Base-by-base conservation (phyloP, 352 stramenopile species). In the Pythium aphanidermatum region DNA sequence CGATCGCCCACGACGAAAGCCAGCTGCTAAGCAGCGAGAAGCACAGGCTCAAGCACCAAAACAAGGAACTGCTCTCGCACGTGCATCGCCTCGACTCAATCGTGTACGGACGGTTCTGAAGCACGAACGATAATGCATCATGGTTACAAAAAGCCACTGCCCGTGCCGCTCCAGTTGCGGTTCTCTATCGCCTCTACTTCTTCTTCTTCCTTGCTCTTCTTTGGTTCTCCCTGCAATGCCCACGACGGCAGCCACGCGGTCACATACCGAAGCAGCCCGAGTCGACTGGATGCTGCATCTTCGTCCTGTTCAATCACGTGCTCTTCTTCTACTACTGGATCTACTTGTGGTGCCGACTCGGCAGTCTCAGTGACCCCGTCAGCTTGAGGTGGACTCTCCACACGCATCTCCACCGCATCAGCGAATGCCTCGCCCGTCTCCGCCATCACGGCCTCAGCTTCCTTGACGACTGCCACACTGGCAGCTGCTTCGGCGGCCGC, bases 51-150 rank as follows among this genome's bases (percentile, higher is more conserved):
- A 70, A 83, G 54, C 68, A 70, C 11, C 75, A 86, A 36, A 91
- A 91, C 63, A 69, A 67, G 39, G 75, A 91, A 52, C 55, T 92
- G 4, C 46, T 78, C 4, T 68, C 73, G 4, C 76, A 89, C 16
- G 76, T 92, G 8, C 74, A 85, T 55, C 74, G 79, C 4, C 68
- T 87, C 28, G 76, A 89, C 43, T 79, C 74, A 13, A 64, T 89
- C 20, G 74, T 89, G 31, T 87, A 89, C 46, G 75, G 75, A 1
- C 74, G 75, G 2, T 88, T 91, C 59, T 86, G 66, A 68, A 43
- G 17, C 8, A 43, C 23, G 19, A 43, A 28, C 23, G 23, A 19
- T 12, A 17, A 35, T 19, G 9, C 21, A 33, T 16, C 21, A 39
- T 7, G 11, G 8, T 31, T 23, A 48, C 13, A 55, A 31, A 37